Percentiles rank a stretch among this genome's conserved stretches.
These are phyloP conservation scores for Colletotrichum sp. DNA, from an alignment of 2,329 filamentous ascomycete genomes.

Conservation along the genomic window DNA sequence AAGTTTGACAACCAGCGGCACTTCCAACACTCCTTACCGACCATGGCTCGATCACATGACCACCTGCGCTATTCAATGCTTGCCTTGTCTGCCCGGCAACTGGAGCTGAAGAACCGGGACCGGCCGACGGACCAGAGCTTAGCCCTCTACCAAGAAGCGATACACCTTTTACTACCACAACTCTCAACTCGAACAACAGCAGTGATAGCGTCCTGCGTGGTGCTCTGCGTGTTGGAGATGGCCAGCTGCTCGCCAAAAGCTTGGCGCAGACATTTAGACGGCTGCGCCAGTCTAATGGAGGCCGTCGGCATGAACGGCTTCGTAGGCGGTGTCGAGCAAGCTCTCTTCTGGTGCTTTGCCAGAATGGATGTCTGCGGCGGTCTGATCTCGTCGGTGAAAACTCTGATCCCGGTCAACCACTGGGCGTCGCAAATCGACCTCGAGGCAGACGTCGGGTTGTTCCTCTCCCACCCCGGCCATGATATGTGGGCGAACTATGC, in stretches of 20 bases:
- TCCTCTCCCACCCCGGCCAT: conserved; percentile 35
- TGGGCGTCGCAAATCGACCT: conserved; percentile 45
- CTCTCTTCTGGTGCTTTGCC: conserved; percentile 65
- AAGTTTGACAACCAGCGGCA: conserved; percentile 60
- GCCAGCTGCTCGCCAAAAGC: conserved; percentile 46
- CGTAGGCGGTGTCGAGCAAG: conserved; percentile 55
- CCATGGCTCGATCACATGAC: conserved; percentile 52
- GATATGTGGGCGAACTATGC: conserved; percentile 66
- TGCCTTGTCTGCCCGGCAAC: conserved; percentile 58
- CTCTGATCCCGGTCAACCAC: conserved; percentile 50
- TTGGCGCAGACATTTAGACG: conserved; percentile 63
- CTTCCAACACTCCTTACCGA: conserved; percentile 58
- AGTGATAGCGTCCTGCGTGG: conserved; percentile 40
- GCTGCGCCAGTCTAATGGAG: conserved; percentile 60
- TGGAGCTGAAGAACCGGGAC: conserved; percentile 51
- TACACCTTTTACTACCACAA: conserved; percentile 43
- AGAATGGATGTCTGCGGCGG: conserved; percentile 64
- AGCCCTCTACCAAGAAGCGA: conserved; percentile 60
- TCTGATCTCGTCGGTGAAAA: conserved; percentile 59
- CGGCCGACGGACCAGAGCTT: conserved; percentile 55
- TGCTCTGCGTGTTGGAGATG: conserved; percentile 47
- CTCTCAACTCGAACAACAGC: conserved; percentile 35
- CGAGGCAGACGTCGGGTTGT: conserved; percentile 36
- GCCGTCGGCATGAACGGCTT: conserved; percentile 58
- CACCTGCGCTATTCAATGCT: conserved; percentile 57